phyloP scores from a whole-genome alignment of 495 filamentous ascomycete genomes.

The Aspergillus sclerotiicarbonarius region DNA sequence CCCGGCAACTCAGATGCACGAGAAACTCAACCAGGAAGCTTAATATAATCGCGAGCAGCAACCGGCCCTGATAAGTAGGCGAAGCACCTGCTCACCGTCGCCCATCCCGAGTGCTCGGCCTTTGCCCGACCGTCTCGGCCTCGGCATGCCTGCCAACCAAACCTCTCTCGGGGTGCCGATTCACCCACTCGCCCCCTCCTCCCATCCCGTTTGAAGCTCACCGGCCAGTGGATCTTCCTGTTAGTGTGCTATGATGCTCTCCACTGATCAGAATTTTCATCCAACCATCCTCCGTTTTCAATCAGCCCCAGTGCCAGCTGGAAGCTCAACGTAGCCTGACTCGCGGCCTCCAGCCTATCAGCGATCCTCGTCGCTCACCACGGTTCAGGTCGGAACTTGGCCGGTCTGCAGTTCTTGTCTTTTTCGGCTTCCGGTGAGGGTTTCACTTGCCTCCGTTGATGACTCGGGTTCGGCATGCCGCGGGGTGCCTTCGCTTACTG shows the following conservation, averaged over 20 bases:
- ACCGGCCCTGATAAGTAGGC: not conserved
- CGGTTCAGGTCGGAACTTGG: not conserved
- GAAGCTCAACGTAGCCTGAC: too few relatives aligned
- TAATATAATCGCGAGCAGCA: not conserved
- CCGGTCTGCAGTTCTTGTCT: not conserved
- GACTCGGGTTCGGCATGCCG: not conserved
- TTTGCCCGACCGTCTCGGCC: not conserved
- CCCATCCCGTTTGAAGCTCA: constrained; percentile 18
- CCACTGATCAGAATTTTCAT: not conserved
- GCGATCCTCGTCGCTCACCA: not conserved
- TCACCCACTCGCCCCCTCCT: not conserved
- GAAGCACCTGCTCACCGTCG: not conserved
- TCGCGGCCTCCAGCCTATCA: not conserved
- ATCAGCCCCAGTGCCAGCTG: too few relatives aligned
- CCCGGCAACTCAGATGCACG: not conserved
- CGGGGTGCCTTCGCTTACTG: not conserved
- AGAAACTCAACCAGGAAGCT: not conserved
- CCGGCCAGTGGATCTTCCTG: constrained; percentile 10
- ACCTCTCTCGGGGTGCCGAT: constrained; percentile 16
- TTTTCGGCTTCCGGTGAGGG: constrained; percentile 1
- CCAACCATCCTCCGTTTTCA: constrained; percentile 3
- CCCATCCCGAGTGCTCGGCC: not conserved
- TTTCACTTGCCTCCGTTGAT: not conserved
- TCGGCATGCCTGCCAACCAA: not conserved
- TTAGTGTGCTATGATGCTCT: not conserved